These are phyloP conservation scores for Omphalotus guepiniiformis DNA, from an alignment of 768 basidiomycete genomes.

Conservation along the genomic window DNA sequence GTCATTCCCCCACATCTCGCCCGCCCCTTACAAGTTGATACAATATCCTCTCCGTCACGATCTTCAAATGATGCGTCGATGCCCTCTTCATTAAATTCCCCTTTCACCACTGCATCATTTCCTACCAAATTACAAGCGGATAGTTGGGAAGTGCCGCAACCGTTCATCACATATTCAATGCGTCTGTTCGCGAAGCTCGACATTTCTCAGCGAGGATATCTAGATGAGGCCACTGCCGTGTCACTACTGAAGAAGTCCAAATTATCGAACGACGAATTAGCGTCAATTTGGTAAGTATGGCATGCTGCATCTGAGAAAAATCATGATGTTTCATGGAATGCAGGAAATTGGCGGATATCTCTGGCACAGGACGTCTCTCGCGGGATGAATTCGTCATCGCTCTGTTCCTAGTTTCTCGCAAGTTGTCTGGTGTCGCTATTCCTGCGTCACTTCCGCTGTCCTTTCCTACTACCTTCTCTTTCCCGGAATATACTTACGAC, in stretches of 20 bases:
- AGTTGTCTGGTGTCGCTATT: conserved; percentile 8
- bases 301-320: neutral
- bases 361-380: neutral
- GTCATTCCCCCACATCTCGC: neutral
- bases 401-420: conserved; percentile 10
- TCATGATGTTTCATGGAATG: neutral
- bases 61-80: neutral
- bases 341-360: conserved; percentile 4
- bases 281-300: conserved; percentile 6
- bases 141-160: neutral
- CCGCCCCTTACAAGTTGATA: too few relatives aligned
- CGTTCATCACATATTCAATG: neutral
- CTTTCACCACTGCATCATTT: neutral
- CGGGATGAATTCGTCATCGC: conserved; percentile 9
- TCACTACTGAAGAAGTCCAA: conserved; percentile 4
- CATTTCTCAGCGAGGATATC: neutral
- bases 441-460: conserved; percentile 6
- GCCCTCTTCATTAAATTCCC: neutral
- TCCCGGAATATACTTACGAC: too few relatives aligned
- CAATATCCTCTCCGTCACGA: too few relatives aligned
- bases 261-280: conserved; percentile 4
- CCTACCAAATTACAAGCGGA: neutral
- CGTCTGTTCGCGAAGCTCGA: neutral
- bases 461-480: neutral
- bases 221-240: neutral